These are phyloP conservation scores for Symbiodinium natans DNA, from an alignment of 73 alveolate genomes.

Conservation along the genomic window DNA sequence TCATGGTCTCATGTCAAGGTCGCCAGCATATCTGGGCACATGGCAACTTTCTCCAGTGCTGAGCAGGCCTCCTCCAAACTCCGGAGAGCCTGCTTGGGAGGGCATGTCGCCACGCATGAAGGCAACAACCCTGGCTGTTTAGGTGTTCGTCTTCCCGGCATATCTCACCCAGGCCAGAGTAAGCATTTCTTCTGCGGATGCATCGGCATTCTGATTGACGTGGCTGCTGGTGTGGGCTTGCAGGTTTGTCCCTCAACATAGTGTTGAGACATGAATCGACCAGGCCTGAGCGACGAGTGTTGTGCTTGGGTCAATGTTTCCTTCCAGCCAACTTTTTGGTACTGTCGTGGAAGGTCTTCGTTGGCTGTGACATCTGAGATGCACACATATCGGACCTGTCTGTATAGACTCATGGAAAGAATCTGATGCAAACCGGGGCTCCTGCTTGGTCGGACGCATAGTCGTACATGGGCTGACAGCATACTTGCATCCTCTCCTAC, in stretches of 20 bases:
- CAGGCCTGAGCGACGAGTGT: background rate
- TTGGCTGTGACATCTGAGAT: conserved; percentile 32
- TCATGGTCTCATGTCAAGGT: conserved; percentile 5
- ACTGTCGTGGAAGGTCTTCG: background rate
- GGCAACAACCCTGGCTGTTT: background rate
- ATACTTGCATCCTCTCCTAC: no score
- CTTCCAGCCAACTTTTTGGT: background rate
- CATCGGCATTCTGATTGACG: no score
- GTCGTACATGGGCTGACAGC: no score
- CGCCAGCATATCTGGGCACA: conserved; percentile 89
- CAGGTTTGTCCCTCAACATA: conserved; percentile 11
- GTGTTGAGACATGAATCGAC: background rate
- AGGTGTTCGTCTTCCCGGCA: conserved; percentile 85
- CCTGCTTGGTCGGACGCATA: no score
- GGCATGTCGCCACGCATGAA: background rate
- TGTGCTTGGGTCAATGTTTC: background rate
- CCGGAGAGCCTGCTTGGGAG: background rate
- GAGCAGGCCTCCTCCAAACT: conserved; percentile 15
- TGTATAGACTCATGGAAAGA: background rate
- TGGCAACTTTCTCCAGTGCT: conserved; percentile 81
- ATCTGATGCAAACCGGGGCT: background rate
- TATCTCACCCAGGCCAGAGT: conserved; percentile 42
- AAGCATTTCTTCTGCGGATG: no score
- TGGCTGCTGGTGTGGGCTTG: no score
- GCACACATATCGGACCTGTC: background rate